phyloP scores from a whole-genome alignment of 2,329 filamentous ascomycete species.

The Colletotrichum sp. region DNA sequence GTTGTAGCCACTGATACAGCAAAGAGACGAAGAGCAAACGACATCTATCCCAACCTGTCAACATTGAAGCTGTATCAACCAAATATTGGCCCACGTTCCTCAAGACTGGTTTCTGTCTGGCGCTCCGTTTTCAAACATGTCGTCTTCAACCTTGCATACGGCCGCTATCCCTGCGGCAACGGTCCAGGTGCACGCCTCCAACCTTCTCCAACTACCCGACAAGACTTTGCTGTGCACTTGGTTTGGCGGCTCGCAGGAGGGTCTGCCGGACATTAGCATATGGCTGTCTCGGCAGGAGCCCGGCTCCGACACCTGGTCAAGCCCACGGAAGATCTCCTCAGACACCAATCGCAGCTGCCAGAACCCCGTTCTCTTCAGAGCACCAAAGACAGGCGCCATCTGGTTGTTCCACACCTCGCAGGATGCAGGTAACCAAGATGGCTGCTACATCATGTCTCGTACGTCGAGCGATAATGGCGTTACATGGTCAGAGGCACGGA shows the following conservation, averaged over 20 bases:
- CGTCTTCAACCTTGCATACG: not conserved
- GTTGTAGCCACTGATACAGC: not conserved
- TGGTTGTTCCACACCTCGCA: conserved; percentile 52
- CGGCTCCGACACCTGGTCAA: conserved; percentile 33
- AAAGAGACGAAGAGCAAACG: not conserved
- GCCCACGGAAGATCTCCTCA: conserved; percentile 38
- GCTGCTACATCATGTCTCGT: conserved; percentile 40
- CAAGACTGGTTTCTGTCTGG: accelerated
- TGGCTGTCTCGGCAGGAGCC: conserved; percentile 41
- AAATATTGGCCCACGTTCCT: not conserved
- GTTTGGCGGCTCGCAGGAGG: conserved; percentile 52
- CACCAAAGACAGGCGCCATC: conserved; percentile 34
- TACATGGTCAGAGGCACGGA: conserved; percentile 38
- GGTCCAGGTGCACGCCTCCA: conserved; percentile 49
- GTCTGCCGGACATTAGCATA: conserved; percentile 47
- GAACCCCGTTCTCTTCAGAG: conserved; percentile 46
- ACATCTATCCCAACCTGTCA: not conserved
- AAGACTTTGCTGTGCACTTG: conserved; percentile 46
- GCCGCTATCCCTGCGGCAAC: conserved; percentile 41
- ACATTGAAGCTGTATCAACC: not conserved
- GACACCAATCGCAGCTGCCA: conserved; percentile 47
- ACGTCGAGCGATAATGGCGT: conserved; percentile 37
- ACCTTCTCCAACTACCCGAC: conserved; percentile 43
- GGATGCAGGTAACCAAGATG: conserved; percentile 47
- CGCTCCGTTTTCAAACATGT: not conserved